Base-by-base conservation (phyloP, 495 filamentous ascomycete genomes). In the Talaromyces ruber region DNA sequence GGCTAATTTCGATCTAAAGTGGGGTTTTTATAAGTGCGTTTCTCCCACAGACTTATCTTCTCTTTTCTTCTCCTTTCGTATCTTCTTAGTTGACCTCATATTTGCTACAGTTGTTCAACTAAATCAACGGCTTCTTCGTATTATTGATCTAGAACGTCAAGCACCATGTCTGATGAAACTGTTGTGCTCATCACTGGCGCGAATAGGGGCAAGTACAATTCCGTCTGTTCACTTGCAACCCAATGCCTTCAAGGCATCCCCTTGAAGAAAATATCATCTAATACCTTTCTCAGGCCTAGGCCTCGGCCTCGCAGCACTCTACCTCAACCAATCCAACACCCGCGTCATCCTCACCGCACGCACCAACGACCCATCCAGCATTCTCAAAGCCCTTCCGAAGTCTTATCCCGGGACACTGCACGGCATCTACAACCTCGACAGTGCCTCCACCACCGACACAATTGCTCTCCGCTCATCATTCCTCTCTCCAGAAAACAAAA, bases 341-440 rank as follows among this genome's bases (percentile, higher is more conserved):
- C 79, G 67, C 60, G 75, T 84, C 61, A 74, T 84, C 59, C 77
- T 70, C 34, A 72, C 70, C n/a, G 65, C 75, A 18, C 76, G 81
- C 61, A 64, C 81, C 60, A 63, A 63, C 2, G 55, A 64, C 4
- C 22, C 65, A 8, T 30, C 68, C 6, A 58, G 66, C 22, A 43
- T 63, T 6, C 60, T 77, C 21, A 6, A 55, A 16, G 26, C 63
- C 14, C 51, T 79, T 9, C 68, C 71, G 0, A 61, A 60, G 22
- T 73, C 64, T 25, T 14, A 66, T 4, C 58, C 62, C 58, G 78
- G 72, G 64, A 63, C 61, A 4, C 62, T 81, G n/a, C 25, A 60
- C 8, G 45, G 59, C 16, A 32, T 60, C 8, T 60, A 60, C 59
- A 60, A 34, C 1, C 59, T 60, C 24, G 59, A 60, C 59, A 60